A percentile compares a stretch with the other conserved stretches of the same genome.
Conservation (phyloP, 2,329 filamentous ascomycete genomes). For the Colletotrichum sp. region DNA sequence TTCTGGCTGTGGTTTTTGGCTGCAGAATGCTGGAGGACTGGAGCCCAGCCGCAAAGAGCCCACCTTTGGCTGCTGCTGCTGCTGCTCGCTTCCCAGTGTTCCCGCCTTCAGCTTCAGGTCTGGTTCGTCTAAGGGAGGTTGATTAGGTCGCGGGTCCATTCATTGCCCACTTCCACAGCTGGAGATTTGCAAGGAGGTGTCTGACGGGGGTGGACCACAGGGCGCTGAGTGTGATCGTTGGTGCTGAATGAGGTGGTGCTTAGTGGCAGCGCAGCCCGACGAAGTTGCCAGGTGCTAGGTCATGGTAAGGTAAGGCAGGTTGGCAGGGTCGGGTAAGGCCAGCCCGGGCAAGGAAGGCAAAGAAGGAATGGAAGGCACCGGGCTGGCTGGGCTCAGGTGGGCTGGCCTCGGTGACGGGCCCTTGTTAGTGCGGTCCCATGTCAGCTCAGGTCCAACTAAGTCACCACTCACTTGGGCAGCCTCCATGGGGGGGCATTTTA, state of each 20-base stretch:
- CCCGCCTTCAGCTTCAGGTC: background rate
- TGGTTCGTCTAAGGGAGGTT: background rate
- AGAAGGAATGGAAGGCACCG: background rate
- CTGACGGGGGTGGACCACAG: background rate
- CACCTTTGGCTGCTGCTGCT: background rate
- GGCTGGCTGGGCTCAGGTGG: background rate
- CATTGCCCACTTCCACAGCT: background rate
- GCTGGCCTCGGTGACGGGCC: conserved; percentile 7
- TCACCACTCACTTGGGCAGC: too few species aligned
- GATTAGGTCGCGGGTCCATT: background rate
- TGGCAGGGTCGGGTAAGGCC: background rate
- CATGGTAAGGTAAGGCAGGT: background rate
- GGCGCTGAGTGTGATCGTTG: background rate
- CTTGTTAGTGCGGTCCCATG: conserved; percentile 6
- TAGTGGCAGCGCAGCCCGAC: background rate
- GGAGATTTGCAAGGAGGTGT: background rate
- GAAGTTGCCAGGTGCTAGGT: background rate
- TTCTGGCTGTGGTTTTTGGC: background rate
- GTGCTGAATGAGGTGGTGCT: background rate
- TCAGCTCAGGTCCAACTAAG: background rate
- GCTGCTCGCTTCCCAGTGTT: background rate
- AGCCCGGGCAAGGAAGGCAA: background rate
- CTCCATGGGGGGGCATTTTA: background rate
- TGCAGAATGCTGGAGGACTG: conserved; percentile 14
- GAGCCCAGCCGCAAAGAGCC: conserved; percentile 4